Base-by-base conservation (phyloP, 2,329 filamentous ascomycete species). In the Cadophora gregata region DNA sequence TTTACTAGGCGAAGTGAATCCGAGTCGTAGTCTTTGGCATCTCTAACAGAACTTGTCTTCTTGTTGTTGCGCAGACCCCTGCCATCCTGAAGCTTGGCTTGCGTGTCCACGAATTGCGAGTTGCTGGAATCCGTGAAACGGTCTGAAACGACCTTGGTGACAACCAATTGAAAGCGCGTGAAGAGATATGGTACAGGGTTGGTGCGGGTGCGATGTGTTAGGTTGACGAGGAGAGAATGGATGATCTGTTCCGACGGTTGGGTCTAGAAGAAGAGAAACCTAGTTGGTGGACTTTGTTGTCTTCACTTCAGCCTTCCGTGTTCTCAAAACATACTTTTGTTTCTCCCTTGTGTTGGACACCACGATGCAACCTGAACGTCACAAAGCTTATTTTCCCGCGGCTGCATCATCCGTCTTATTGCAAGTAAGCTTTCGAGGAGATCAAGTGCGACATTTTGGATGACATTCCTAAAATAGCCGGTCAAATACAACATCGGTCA, bases 1-100 rank as follows among this genome's bases (percentile, higher is more conserved):
- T 45, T 25, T 25, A 60, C 47, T 25, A 60, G 38, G 58, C 33
- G 19, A 45, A 60, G 14, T 48, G 24, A 60, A 60, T 38, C 58
- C 25, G 58, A 47, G 58, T 60, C 58, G 24, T 25, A 48, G 16
- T 47, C 58, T 60, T n/a, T 60, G 58, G 58, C 42, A 60, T 60
- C 38, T 60, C 58, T 45, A 48, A 60, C 58, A 60, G 25, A 31
- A 6, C 38, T 4, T 60, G 58, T 60, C 58, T 60, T 16, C 19
- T 25, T 45, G 36, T 14, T 60, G 58, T 31, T 60, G 58, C 24
- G 58, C 10, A 29, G 5, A 27, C 58, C 42, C n/a, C 29, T 31
- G 58, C 25, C 14, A 48, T 31, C 42, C 27, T 60, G 58, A 45
- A 33, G 38, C 42, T 48, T 60, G 42, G 24, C 58, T 45, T 45